These are phyloP conservation scores for Trypanosoma melophagium DNA, from an alignment of 208 protist species.

Conservation along the genomic window DNA sequence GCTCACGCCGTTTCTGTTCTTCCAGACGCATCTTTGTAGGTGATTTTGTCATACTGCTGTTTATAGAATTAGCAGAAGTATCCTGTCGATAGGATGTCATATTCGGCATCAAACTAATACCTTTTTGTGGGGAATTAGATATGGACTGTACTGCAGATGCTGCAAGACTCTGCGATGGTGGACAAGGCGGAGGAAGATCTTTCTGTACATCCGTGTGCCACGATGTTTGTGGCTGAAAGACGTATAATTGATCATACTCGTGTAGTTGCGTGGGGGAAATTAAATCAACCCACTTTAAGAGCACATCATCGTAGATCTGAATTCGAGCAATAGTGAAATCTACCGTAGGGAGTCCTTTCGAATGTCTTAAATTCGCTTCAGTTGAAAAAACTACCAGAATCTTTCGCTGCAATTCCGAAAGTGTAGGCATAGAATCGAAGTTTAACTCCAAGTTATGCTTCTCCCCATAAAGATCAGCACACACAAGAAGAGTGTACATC, in stretches of 20 bases:
- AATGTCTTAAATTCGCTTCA: conserved; percentile 29
- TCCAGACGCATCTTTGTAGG: conserved; percentile 39
- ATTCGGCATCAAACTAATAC: neutral
- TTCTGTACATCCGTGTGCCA: conserved; percentile 68
- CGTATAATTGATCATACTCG: conserved; percentile 85
- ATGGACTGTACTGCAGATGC: conserved; percentile 13
- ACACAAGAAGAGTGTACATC: conserved; percentile 80
- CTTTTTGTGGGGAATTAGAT: conserved; percentile 6
- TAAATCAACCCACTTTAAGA: conserved; percentile 58
- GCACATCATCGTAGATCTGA: conserved; percentile 73
- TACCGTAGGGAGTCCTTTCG: conserved; percentile 10
- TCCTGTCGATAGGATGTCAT: conserved; percentile 2
- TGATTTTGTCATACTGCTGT: conserved; percentile 7
- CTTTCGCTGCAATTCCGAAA: conserved; percentile 39
- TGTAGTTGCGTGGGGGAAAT: conserved; percentile 56
- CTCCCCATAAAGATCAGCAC: conserved; percentile 70
- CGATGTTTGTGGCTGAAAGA: conserved; percentile 69
- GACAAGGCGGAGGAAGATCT: conserved; percentile 67
- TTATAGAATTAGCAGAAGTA: neutral
- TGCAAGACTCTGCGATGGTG: conserved; percentile 32
- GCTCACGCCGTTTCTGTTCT: conserved; percentile 47
- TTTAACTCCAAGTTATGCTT: conserved; percentile 82
- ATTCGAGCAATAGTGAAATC: conserved; percentile 44
- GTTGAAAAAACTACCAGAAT: conserved; percentile 39
- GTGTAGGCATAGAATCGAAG: conserved; percentile 41